Evolutionary conservation across 345 rosid species (phyloP), one percentile per base, ranked within the genome.

Genomic region (Stellera chamaejasme): DNA sequence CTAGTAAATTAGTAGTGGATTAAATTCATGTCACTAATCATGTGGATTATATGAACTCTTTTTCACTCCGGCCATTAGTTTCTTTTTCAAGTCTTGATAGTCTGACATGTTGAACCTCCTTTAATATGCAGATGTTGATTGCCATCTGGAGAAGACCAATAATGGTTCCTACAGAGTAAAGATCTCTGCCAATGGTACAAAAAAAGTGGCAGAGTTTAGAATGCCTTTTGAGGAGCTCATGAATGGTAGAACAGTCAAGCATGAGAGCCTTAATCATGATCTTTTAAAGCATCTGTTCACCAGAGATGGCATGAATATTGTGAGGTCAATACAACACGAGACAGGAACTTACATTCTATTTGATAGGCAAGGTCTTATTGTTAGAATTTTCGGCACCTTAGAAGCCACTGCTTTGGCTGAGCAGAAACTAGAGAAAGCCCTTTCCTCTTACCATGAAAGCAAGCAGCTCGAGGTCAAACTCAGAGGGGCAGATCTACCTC

Each of bases 181-280:
- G 66, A 78, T 92, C 50, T 77, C 75, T 59, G 82, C 93, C 61
- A 77, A 76, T 73, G 95, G 91, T 44, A 91, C 90, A 56, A 83
- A 71, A 75, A 79, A 66, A 16, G 82, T 82, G 23, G 91, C 95
- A n/a, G 96, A 83, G 71, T 67, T 85, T 77, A 80, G 96, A 62
- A 72, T 76, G 65, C 83, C 80, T 2, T 80, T 91, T 27, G 98
- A 91, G 73, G 84, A 77, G 72, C 83, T 91, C 52, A 73, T 80
- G 76, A 80, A 69, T 72, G 98, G 98, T 16, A 80, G 67, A 70
- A 77, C 59, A 11, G 52, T 91, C 32, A 69, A 77, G 44, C 84
- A 80, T 66, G 73, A 70, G 57, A 64, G 70, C 69, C 84, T 91
- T 56, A 78, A 72, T 52, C 83, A 75, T 16, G 45, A 67, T 23